phyloP scores from a whole-genome alignment of 768 basidiomycete genomes.

The Chalciporus pseudorubinellus region DNA sequence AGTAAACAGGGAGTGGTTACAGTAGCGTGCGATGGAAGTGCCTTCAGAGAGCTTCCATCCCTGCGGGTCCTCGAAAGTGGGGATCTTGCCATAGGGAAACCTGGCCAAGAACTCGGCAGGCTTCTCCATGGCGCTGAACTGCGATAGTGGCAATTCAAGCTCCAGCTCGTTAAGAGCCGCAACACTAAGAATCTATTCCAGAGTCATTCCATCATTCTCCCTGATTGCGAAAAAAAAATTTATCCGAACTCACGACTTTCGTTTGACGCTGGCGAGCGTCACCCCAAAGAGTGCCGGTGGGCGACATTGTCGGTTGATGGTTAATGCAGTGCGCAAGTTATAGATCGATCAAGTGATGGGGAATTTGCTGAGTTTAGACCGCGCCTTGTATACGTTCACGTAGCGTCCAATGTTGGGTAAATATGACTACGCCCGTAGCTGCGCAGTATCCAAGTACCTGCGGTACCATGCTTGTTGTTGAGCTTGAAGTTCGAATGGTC shows the following conservation, averaged over 20 bases:
- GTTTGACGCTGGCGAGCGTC: conserved; percentile 17
- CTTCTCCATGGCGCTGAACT: conserved; percentile 5
- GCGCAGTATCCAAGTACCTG: too few relatives aligned
- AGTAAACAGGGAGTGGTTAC: neutral
- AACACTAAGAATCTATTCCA: conserved; percentile 6
- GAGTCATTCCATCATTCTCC: too few relatives aligned
- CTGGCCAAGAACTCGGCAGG: conserved; percentile 9
- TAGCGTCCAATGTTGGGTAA: too few relatives aligned
- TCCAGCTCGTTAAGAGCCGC: conserved; percentile 9
- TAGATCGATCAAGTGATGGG: too few relatives aligned
- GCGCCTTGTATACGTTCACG: too few relatives aligned
- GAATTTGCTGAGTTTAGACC: too few relatives aligned
- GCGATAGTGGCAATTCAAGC: neutral
- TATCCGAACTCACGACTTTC: conserved; percentile 20
- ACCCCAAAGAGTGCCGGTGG: conserved; percentile 21
- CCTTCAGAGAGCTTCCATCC: conserved; percentile 13
- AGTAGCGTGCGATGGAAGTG: conserved; percentile 9
- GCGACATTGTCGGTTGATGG: conserved; percentile 7
- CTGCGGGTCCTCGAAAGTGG: conserved; percentile 5
- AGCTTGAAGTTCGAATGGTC: too few relatives aligned
- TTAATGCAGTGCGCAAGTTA: too few relatives aligned
- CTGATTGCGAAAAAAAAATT: too few relatives aligned
- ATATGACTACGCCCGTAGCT: too few relatives aligned
- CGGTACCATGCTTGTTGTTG: too few relatives aligned
- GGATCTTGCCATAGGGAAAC: conserved; percentile 13